Evolutionary conservation across 2,329 filamentous ascomycete species (phyloP).

Genomic region (Pseudogymnoascus sp.): DNA sequence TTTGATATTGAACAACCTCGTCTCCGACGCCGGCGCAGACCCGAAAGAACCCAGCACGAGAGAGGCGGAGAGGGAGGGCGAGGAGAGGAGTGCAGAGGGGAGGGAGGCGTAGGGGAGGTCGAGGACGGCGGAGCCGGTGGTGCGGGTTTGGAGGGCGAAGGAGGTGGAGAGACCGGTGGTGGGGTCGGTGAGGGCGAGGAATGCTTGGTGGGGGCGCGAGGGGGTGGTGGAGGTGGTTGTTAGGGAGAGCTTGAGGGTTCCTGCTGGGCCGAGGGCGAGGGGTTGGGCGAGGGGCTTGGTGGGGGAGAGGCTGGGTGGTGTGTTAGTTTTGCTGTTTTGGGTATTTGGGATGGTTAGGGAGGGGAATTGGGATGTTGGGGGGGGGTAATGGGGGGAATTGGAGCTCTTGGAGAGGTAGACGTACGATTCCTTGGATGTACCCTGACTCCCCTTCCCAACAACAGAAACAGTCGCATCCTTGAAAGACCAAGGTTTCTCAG

Average conservation of each 20-base stretch:
- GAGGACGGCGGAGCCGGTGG: constrained; percentile 75
- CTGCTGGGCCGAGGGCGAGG: constrained; percentile 55
- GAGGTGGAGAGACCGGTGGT: constrained; percentile 75
- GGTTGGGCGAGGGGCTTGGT: constrained; percentile 43
- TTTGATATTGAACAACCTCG: constrained; percentile 63
- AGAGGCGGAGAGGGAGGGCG: constrained; percentile 65
- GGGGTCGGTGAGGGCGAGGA: constrained; percentile 71
- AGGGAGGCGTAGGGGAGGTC: constrained; percentile 48
- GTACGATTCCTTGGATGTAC: constrained; percentile 55
- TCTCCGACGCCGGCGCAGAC: constrained; percentile 55
- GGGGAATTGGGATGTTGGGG: neutral
- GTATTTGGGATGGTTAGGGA: neutral
- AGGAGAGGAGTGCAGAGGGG: constrained; percentile 68
- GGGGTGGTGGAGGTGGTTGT: constrained; percentile 71
- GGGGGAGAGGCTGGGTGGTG: constrained; percentile 20
- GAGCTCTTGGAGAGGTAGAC: constrained; percentile 21
- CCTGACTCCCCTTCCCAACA: constrained; percentile 44
- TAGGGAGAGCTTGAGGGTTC: constrained; percentile 72
- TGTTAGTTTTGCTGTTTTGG: constrained; percentile 12
- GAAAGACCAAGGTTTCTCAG: constrained; percentile 56
- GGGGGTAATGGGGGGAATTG: neutral
- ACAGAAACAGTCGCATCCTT: constrained; percentile 63
- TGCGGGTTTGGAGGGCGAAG: constrained; percentile 75
- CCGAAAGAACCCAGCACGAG: constrained; percentile 85
- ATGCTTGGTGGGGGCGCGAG: constrained; percentile 88